Evolutionary conservation across 257 asterid species (phyloP), one percentile per base, ranked within the genome.

Genomic region (Solanum virginianum): DNA sequence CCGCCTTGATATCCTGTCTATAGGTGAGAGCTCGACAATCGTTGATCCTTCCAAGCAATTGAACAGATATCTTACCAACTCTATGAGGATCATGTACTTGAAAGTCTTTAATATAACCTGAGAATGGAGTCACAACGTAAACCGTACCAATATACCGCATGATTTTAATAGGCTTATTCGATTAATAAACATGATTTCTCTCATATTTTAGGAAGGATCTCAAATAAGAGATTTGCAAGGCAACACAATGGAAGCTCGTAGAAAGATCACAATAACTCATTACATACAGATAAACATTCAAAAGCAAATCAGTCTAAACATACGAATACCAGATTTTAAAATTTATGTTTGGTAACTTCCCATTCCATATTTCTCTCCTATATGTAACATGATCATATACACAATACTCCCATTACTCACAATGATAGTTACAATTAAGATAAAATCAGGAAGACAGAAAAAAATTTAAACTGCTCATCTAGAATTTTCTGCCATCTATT

Each of bases 61-160:
- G 92, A 85, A 95, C 99, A n/a, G 90, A 89, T 83, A 97, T 95
- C 88, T 82, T 91, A 87, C 96, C 95, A 60, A 94, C 98, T 87
- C 98, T 93, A 47, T 94, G 97, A 43, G 96, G 94, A 81, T 95
- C 97, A 17, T 94, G 91, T 57, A 92, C 90, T 86, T 95, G 87
- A 80, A 95, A 95, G 86, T 95, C 96, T 86, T 95, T 97, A 84
- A 97, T 89, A 82, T 95, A 97, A 54, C 99, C 99, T 95, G 93
- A 79, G 56, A 84, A 91, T 22, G 75, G 16, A 82, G 81, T 16
- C 53, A 75, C 22, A 75, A 7, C 1, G n/a, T 77, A 77, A 26
- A 63, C 65, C 29, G 16, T 24, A 6, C 63, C 11, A 9, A 6
- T 20, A 18, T 51, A 26, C 17, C 8, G 41, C 24, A 49, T 22